Base-by-base conservation (phyloP, 2,329 filamentous ascomycete genomes). In the Fusarium tanahbumbuense region DNA sequence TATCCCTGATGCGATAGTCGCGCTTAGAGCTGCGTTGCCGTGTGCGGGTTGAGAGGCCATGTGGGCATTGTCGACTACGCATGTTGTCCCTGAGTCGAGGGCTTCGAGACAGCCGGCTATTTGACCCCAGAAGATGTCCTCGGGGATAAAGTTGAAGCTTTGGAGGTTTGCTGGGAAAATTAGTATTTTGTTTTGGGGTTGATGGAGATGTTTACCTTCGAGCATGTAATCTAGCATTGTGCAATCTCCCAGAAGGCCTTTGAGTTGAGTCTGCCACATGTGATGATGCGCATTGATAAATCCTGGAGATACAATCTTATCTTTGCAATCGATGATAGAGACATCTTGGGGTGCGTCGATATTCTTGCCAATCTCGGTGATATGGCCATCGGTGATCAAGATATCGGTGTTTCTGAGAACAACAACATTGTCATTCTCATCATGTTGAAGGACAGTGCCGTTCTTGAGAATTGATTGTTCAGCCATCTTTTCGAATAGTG, bases 171-270 rank as follows among this genome's bases (percentile, higher is more conserved):
- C 58, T 64, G 2, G 0, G 4, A 11, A 11, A 2, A 1, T 13
- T 6, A 62, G 32, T 2, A 3, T 10, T 30, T 27, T 2, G n/a
- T 22, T 2, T 15, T 8, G 3, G 1, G 2, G 3, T 0, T 5
- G 2, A 6, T 15, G 16, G 12, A 9, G 5, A 2, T 8, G 28
- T 30, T 23, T 6, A 23, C 60, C 60, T 45, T 57, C 18, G 7
- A 64, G 34, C 37, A 64, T 63, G 37, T 64, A 64, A 6, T 64
- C 60, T 15, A 64, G 20, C 60, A 64, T 64, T 0, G 59, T 64
- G 8, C 28, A 48, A 12, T 64, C 49, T 1, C 60, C 60, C 6
- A 64, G 60, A 11, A 53, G 41, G 0, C 60, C 60, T 8, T 64
- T 64, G 3, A 64, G 11, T 7, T 64, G 60, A 12, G 44, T 64